These are phyloP conservation scores for Cryptococcus hybrid DNA, from an alignment of 1,284 basidiomycete species.

Conservation along the genomic window DNA sequence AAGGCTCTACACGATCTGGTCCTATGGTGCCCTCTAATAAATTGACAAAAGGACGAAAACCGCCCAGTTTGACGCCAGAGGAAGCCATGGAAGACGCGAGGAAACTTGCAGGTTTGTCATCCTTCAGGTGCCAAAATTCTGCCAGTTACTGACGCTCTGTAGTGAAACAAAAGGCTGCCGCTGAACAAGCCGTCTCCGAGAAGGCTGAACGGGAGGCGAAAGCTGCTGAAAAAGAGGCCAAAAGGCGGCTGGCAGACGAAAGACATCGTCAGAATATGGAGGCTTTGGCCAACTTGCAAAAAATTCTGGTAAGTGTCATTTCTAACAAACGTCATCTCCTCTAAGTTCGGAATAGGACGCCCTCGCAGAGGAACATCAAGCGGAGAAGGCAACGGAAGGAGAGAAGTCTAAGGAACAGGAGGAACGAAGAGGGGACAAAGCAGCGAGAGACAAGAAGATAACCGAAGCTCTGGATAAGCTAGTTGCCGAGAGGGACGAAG, in stretches of 20 bases:
- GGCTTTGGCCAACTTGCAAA: slow-evolving; percentile 36
- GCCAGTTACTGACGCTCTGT: neutral
- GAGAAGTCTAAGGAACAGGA: slow-evolving; percentile 32
- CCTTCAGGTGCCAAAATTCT: neutral
- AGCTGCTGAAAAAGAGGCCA: slow-evolving; percentile 22
- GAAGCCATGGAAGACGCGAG: slow-evolving; percentile 34
- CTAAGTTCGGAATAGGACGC: slow-evolving; percentile 24
- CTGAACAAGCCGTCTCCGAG: slow-evolving; percentile 37
- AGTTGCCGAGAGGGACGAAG: slow-evolving; percentile 36
- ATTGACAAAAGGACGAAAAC: slow-evolving; percentile 23
- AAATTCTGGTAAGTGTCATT: slow-evolving; percentile 28
- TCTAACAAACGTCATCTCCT: neutral
- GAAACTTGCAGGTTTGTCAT: slow-evolving; percentile 35
- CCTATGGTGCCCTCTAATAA: neutral
- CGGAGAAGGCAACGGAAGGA: slow-evolving; percentile 24
- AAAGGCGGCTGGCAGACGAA: slow-evolving; percentile 40
- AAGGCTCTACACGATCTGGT: neutral
- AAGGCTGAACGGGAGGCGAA: slow-evolving; percentile 31
- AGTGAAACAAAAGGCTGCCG: slow-evolving; percentile 43
- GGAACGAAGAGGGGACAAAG: slow-evolving; percentile 42
- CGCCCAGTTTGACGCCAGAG: slow-evolving; percentile 7
- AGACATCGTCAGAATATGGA: slow-evolving; percentile 37
- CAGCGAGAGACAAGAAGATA: slow-evolving; percentile 39
- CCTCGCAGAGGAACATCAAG: slow-evolving; percentile 34
- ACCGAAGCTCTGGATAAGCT: slow-evolving; percentile 45